Evolutionary conservation across 2,329 filamentous ascomycete genomes (phyloP), one percentile per base, ranked within the genome.

Genomic region (Blumeria graminis): DNA sequence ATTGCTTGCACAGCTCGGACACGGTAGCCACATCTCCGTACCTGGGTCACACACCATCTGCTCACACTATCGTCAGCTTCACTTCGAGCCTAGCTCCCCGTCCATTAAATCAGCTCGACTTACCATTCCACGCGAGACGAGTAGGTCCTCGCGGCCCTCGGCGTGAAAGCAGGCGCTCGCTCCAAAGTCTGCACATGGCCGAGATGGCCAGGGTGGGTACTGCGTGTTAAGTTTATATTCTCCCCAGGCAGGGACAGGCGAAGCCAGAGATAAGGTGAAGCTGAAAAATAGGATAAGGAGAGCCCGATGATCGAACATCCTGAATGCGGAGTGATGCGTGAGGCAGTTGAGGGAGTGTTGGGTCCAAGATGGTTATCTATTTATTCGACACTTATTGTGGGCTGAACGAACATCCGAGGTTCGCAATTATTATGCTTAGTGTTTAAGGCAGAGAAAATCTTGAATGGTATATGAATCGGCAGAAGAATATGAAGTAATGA

Each of bases 11-110:
- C 48, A 52, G 28, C 48, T 34, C 32, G 28, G 28, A 33, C 48
- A 52, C 5, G 48, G 48, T n/a, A 52, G 48, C 48, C 48, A 52
- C 48, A 52, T 52, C 35, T 52, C 48, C 14, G 48, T 52, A 3
- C 28, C 48, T 14, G 48, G 22, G 16, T 52, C 48, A n/a, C 48
- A 52, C 6, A 52, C 28, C 48, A 52, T 52, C 48, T 52, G 8
- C 16, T 35, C 35, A 14, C 11, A 52, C 3, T 8, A 0, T 52
- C 32, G 35, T 28, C 48, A 14, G 32, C 28, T 14, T 22, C 32
- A 22, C 22, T 33, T 22, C 28, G 13, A 28, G 1, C 4, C 2
- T 28, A 28, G 22, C 22, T 28, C 22, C 22, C 2, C 22, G 22
- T 28, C 22, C 22, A 4, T 28, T 4, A 28, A 6, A 2, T 43